Conservation (phyloP, 192 early-diverging fungal species). For the Linnemannia elongata region DNA sequence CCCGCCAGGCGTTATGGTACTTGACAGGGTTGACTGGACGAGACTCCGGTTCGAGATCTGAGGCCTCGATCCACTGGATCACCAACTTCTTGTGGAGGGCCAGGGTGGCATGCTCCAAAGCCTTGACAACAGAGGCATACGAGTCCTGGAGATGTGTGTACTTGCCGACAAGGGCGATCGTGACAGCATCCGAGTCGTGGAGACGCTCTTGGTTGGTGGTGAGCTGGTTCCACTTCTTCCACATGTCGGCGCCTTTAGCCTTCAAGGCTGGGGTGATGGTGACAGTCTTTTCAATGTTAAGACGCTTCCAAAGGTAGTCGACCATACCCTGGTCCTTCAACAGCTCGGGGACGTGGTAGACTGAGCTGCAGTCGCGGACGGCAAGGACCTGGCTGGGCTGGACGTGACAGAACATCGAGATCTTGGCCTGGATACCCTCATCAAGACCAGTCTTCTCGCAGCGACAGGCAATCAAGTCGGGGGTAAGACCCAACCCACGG, state of each 20-base stretch:
- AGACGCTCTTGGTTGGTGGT: slow-evolving; percentile 43
- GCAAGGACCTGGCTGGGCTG: slow-evolving; percentile 89
- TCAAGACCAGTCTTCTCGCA: slow-evolving; percentile 74
- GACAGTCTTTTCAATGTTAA: slow-evolving; percentile 44
- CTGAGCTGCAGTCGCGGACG: slow-evolving; percentile 94
- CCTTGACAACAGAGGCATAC: slow-evolving; percentile 96
- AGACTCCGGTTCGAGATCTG: slow-evolving; percentile 84
- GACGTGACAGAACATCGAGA: slow-evolving; percentile 99
- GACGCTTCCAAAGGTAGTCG: slow-evolving; percentile 48
- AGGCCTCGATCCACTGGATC: slow-evolving; percentile 94
- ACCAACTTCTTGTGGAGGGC: slow-evolving; percentile 85
- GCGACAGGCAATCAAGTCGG: slow-evolving; percentile 77
- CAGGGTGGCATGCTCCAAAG: slow-evolving; percentile 93
- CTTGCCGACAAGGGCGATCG: slow-evolving; percentile 94
- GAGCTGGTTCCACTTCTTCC: slow-evolving; percentile 39
- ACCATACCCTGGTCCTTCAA: slow-evolving; percentile 48
- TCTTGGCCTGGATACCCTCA: slow-evolving; percentile 87
- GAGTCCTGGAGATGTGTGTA: slow-evolving; percentile 96
- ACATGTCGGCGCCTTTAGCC: slow-evolving; percentile 36
- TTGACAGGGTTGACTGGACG: slow-evolving; percentile 83
- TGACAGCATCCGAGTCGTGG: slow-evolving; percentile 75
- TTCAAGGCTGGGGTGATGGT: slow-evolving; percentile 34
- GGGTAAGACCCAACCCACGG: slow-evolving; percentile 91
- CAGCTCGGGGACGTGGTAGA: slow-evolving; percentile 63
- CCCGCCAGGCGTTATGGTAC: slow-evolving; percentile 95